Conservation (phyloP, 164 flowering plant species). For the Saururus chinensis region DNA sequence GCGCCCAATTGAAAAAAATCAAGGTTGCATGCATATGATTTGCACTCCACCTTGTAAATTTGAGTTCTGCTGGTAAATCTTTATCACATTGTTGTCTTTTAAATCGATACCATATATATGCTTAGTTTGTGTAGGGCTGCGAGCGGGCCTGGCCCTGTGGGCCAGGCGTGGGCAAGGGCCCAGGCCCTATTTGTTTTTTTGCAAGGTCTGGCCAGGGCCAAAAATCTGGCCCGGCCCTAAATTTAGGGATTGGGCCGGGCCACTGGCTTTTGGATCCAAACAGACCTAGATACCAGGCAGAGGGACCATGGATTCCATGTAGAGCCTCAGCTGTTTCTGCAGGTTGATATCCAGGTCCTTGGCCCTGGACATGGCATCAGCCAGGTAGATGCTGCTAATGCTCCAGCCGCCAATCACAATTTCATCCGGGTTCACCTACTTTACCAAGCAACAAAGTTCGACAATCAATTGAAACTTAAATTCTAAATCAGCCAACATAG, state of each 20-base stretch:
- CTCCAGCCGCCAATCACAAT: conserved; percentile 98
- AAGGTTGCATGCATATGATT: conserved; percentile 87
- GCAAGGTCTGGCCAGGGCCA: too few species aligned
- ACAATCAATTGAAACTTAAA: not conserved
- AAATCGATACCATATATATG: not conserved
- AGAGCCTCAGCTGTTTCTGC: conserved; percentile 93
- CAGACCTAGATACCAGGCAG: conserved; percentile 91
- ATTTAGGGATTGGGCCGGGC: too few species aligned
- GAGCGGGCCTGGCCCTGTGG: too few species aligned
- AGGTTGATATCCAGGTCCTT: conserved; percentile 52
- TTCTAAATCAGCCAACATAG: too few species aligned
- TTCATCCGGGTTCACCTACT: conserved; percentile 91
- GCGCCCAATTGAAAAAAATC: conserved; percentile 82
- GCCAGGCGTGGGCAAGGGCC: too few species aligned
- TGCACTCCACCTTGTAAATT: conserved; percentile 65
- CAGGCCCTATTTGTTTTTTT: too few species aligned
- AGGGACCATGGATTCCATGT: conserved; percentile 98
- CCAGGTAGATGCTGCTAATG: conserved; percentile 89
- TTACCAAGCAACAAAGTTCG: too few species aligned
- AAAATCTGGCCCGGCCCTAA: too few species aligned
- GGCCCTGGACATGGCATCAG: conserved; percentile 96
- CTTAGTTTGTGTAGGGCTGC: too few species aligned
- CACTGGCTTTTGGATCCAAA: too few species aligned
- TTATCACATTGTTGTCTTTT: not conserved
- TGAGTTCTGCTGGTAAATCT: conserved; percentile 70